Evolutionary conservation across 2,329 filamentous ascomycete genomes (phyloP).

Genomic region (Cercospora berteroae): DNA sequence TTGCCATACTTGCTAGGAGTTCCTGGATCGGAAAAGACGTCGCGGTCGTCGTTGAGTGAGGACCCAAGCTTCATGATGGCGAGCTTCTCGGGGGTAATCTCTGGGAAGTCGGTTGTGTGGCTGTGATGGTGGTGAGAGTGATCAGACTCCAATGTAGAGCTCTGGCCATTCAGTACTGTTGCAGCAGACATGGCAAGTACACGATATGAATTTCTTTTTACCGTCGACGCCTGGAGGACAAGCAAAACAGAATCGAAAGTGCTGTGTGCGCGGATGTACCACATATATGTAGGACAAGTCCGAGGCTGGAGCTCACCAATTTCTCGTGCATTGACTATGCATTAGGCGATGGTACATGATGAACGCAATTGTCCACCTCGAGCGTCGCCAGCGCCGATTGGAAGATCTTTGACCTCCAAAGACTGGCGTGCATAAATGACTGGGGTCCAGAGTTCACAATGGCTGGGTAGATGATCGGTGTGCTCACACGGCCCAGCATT

Average conservation of each 20-base stretch:
- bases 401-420: not conserved
- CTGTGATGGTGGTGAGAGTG: not conserved
- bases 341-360: not conserved
- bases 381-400: not conserved
- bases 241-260: not conserved
- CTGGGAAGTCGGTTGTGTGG: constrained; percentile 4
- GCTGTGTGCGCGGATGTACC: not conserved
- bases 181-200: constrained; percentile 1
- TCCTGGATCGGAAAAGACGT: constrained; percentile 28
- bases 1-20: constrained; percentile 16
- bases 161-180: constrained; percentile 4
- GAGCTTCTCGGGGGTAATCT: constrained; percentile 28
- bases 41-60: constrained; percentile 18
- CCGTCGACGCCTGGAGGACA: not conserved
- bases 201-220: not conserved
- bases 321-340: constrained; percentile 2
- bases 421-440: not conserved
- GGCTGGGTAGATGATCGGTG: not conserved
- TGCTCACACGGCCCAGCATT: not conserved
- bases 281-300: not conserved
- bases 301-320: not conserved
- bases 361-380: not conserved
- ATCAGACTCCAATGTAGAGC: not conserved
- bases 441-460: not conserved
- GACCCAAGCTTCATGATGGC: constrained; percentile 27